Percentiles rank a stretch among this genome's conserved stretches.
These are phyloP conservation scores for Neobulgaria alba DNA, from an alignment of 2,329 filamentous ascomycete genomes.

Conservation along the genomic window DNA sequence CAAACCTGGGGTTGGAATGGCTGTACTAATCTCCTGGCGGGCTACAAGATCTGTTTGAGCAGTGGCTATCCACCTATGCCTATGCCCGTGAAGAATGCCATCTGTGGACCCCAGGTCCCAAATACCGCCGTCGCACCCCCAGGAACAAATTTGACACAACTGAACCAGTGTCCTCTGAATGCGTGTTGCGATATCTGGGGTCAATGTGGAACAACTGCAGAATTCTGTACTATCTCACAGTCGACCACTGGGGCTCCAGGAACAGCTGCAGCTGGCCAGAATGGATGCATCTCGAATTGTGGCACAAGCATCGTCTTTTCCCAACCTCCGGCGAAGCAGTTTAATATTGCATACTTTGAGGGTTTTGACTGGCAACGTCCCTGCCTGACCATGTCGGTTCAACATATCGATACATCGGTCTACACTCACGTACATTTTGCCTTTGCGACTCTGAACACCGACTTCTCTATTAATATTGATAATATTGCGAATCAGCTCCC, in stretches of 20 bases:
- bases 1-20: conserved; percentile 37
- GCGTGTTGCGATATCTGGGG: conserved; percentile 36
- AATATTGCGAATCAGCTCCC: conserved; percentile 26
- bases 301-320: conserved; percentile 30
- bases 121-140: conserved; percentile 29
- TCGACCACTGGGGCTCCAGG: conserved; percentile 28
- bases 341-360: conserved; percentile 30
- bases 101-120: conserved; percentile 38
- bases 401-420: conserved; percentile 13
- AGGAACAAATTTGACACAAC: conserved; percentile 28
- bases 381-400: conserved; percentile 25
- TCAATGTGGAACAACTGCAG: conserved; percentile 31
- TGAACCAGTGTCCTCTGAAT: conserved; percentile 39
- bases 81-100: conserved; percentile 29
- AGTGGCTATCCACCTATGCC: conserved; percentile 35
- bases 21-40: conserved; percentile 29
- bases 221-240: conserved; percentile 29
- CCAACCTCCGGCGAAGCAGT: conserved; percentile 15
- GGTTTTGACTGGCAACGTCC: conserved; percentile 24
- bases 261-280: conserved; percentile 25
- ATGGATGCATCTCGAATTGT: conserved; percentile 36
- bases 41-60: conserved; percentile 33
- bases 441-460: conserved; percentile 29
- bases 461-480: conserved; percentile 27
- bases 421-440: conserved; percentile 30